phyloP scores from a whole-genome alignment of 2,329 filamentous ascomycete species.

The Clonostachys rosea region DNA sequence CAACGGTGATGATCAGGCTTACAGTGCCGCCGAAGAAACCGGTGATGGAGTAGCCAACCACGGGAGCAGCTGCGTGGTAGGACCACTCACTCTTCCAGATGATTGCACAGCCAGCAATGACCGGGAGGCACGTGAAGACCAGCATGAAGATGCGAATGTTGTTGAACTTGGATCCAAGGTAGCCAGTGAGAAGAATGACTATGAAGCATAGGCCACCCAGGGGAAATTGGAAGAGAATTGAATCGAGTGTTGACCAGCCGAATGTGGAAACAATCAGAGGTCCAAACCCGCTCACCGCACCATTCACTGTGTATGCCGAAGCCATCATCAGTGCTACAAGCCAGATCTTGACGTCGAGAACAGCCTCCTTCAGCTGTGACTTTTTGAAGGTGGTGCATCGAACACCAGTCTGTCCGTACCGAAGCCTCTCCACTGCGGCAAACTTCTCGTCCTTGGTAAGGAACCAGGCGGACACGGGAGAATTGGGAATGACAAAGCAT shows the following conservation, averaged over 20 bases:
- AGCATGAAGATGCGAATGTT: constrained; percentile 65
- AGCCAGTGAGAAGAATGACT: constrained; percentile 63
- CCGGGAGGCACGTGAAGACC: constrained; percentile 62
- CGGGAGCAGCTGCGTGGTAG: constrained; percentile 59
- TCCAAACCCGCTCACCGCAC: constrained; percentile 66
- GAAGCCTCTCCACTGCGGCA: constrained; percentile 44
- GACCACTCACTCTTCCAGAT: constrained; percentile 69
- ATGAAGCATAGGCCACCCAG: constrained; percentile 65
- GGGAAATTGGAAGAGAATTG: constrained; percentile 72
- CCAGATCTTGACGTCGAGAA: constrained; percentile 43
- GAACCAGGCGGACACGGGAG: constrained; percentile 50
- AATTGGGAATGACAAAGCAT: constrained; percentile 50
- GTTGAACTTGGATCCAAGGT: constrained; percentile 50
- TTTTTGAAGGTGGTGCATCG: constrained; percentile 41
- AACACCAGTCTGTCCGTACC: constrained; percentile 42
- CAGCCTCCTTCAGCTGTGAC: constrained; percentile 36
- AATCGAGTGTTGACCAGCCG: constrained; percentile 57
- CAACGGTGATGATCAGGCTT: constrained; percentile 46
- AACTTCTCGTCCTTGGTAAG: constrained; percentile 43
- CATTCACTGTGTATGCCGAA: constrained; percentile 60
- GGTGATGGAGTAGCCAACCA: constrained; percentile 67
- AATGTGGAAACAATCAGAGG: constrained; percentile 70
- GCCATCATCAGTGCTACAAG: constrained; percentile 47
- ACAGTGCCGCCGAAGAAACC: constrained; percentile 71
- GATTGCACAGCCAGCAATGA: constrained; percentile 69